phyloP scores from a whole-genome alignment of 495 filamentous ascomycete genomes.

The Podospora didyma region DNA sequence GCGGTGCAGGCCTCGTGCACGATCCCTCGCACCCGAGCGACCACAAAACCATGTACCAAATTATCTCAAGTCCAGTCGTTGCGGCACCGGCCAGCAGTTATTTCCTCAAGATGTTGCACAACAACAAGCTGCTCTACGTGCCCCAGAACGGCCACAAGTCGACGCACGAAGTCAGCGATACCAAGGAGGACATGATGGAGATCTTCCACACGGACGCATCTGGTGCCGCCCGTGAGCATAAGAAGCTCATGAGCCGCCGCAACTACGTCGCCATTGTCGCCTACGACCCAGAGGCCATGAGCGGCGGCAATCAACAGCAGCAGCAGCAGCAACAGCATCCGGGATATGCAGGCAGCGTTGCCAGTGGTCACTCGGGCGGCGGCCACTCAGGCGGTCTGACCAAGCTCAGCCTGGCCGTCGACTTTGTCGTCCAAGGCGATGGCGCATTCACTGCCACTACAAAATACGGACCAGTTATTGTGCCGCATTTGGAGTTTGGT shows the following conservation, averaged over 20 bases:
- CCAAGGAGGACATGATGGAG: conserved; percentile 99
- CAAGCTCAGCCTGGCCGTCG: conserved; percentile 85
- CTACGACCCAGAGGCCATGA: conserved; percentile 80
- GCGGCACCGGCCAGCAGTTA: conserved; percentile 80
- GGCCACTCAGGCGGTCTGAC: conserved; percentile 37
- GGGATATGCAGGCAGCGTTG: conserved; percentile 26
- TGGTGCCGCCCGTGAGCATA: conserved; percentile 72
- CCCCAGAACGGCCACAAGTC: conserved; percentile 86
- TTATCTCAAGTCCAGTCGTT: conserved; percentile 88
- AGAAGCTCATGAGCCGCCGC: conserved; percentile 84
- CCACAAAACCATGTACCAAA: conserved; percentile 99
- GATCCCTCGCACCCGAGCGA: conserved; percentile 85
- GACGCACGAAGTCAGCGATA: conserved; percentile 64
- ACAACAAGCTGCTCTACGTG: conserved; percentile 84
- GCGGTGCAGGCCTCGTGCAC: conserved; percentile 90
- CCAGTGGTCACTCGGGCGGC: conserved; percentile 19
- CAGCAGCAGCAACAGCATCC: conserved; percentile 27
- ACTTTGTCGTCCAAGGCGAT: conserved; percentile 97
- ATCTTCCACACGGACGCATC: conserved; percentile 90
- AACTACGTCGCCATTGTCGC: conserved; percentile 95
- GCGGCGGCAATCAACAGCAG: conserved; percentile 42
- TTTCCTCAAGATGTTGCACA: conserved; percentile 87
- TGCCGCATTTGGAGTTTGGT: conserved; percentile 89
- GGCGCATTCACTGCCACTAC: conserved; percentile 71
- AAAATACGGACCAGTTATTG: conserved; percentile 95